A percentile compares a stretch with the other conserved stretches of the same genome.
phyloP scores from a whole-genome alignment of 2,329 filamentous ascomycete species.

The Aphanocladium album region DNA sequence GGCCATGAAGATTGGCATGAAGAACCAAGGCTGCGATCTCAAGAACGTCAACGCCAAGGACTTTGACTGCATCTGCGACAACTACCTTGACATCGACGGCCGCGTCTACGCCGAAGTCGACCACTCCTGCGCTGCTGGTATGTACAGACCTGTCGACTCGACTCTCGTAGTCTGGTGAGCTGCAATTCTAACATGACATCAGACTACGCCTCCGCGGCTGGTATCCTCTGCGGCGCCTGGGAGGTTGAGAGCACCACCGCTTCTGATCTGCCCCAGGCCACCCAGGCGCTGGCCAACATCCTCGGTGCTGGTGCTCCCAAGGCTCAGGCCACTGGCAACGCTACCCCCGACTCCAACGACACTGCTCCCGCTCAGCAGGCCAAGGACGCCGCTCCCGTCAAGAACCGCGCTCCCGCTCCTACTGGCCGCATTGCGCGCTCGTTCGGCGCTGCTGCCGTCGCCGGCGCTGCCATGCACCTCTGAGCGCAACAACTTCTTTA shows the following conservation, averaged over 20 bases:
- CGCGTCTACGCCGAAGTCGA: slow-evolving; percentile 7
- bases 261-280: slow-evolving; percentile 7
- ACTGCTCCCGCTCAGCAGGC: neutral
- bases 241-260: slow-evolving; percentile 9
- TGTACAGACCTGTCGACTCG: neutral
- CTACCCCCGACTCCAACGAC: neutral
- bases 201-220: slow-evolving; percentile 6
- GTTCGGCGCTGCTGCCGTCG: slow-evolving; percentile 4
- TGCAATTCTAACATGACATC: neutral
- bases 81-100: slow-evolving; percentile 8
- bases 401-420: slow-evolving; percentile 1
- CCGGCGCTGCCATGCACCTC: slow-evolving; percentile 1
- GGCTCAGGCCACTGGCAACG: neutral
- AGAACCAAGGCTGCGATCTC: slow-evolving; percentile 9
- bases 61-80: slow-evolving; percentile 13
- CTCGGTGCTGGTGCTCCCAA: slow-evolving; percentile 2
- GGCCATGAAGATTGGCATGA: slow-evolving; percentile 8
- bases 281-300: slow-evolving; percentile 4
- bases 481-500: no score
- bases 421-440: slow-evolving; percentile 7
- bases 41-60: slow-evolving; percentile 2
- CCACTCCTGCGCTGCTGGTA: slow-evolving; percentile 8
- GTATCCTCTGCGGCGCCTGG: slow-evolving; percentile 9
- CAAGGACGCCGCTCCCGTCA: neutral
- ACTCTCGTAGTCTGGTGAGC: neutral